A percentile compares a stretch with the other conserved stretches of the same genome.
Conservation (phyloP, 345 rosid species). For the Melaleuca quinquenervia region DNA sequence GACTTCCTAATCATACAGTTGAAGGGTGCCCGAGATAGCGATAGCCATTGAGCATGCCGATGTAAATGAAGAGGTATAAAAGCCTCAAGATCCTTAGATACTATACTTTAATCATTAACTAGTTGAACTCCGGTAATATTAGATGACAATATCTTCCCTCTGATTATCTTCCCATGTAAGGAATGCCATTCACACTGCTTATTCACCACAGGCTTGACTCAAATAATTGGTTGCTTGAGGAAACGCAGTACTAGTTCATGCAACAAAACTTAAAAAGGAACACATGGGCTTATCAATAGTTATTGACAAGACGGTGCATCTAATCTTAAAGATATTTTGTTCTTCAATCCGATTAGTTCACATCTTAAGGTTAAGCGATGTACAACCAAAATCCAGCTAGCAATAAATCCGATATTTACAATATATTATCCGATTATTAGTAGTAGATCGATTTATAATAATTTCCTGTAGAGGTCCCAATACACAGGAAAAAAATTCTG, state of each 20-base stretch:
- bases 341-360: not conserved
- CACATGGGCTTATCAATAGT: not conserved
- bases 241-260: not conserved
- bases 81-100: not conserved
- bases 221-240: not conserved
- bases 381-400: too few relatives aligned
- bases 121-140: not conserved
- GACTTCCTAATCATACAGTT: not conserved
- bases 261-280: not conserved
- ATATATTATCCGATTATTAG: too few relatives aligned
- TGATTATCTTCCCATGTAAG: not conserved
- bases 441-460: too few relatives aligned
- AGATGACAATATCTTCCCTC: not conserved
- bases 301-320: not conserved
- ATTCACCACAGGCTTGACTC: not conserved
- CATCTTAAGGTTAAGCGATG: not conserved
- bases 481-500: too few relatives aligned
- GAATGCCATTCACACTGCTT: not conserved
- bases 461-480: too few relatives aligned
- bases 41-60: not conserved
- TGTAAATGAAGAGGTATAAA: not conserved
- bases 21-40: not conserved
- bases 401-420: too few relatives aligned
- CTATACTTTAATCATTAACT: not conserved
- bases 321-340: not conserved